Evolutionary conservation across 371 early-diverging fungal species (phyloP), one percentile per base, ranked within the genome.

Genomic region (Thermomucor indicae-seudaticae): DNA sequence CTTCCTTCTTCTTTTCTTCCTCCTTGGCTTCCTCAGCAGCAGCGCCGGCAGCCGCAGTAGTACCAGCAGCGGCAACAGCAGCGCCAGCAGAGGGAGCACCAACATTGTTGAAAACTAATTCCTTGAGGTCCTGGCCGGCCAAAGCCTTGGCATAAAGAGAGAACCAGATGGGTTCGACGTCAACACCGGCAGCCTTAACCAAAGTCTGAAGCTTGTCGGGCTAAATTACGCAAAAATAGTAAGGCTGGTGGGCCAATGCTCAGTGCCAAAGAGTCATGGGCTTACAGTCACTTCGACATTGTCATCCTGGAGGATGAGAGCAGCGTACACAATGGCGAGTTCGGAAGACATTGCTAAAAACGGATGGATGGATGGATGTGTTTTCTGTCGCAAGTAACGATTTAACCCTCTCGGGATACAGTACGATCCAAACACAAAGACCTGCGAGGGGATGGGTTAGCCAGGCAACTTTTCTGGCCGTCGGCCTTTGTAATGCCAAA

Each of bases 261-360:
- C 43, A n/a, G 31, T 12, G 11, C 25, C 14, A 42, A 31, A 41
- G 42, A 51, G 45, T 10, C 46, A 49, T 19, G 20, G 53, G 53
- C 90, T 80, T 85, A 93, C 95, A 55, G 96, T 90, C 86, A 97
- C 88, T 61, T 91, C 96, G 72, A 94, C 78, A 67, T 89, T 87
- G 75, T 93, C 97, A 80, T 97, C 98, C 78, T 91, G 84, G 65
- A 97, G 94, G 89, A 96, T 95, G 75, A 97, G 91, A 45, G 98
- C 87, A 58, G 98, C 95, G 90, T 96, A 96, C 62, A 87, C 90
- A 73, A 92, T 82, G 75, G 96, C 97, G 64, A 86, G 84, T 83
- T 96, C 95, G 68, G 85, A 67, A 72, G 76, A 76, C 76, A 76
- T 76, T 65, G 63, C 71, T n/a, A n/a, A n/a, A 62, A 31, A 43